Evolutionary conservation across 305 asterid genomes (phyloP), one percentile per base, ranked within the genome.

Genomic region (Fraxinus ornus): DNA sequence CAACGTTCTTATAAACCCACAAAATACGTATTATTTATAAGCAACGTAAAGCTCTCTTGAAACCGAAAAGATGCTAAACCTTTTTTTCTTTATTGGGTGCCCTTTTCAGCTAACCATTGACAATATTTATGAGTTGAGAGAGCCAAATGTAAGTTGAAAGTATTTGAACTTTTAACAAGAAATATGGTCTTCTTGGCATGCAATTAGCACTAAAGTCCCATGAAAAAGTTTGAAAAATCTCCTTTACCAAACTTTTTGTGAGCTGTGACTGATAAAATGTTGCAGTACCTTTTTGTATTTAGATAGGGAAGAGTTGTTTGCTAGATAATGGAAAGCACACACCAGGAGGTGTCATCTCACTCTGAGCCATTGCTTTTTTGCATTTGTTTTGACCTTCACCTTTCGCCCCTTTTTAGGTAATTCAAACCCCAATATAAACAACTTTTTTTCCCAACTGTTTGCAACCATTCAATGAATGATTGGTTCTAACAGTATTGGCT

Each of bases 341-440:
- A 82, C 78, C 81, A 87, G 73, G 73, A 39, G 2, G 5, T 36
- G 83, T 80, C 81, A 75, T 79, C 32, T 76, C 83, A 82, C 37
- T 71, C 79, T 76, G 72, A 77, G 13, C 80, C 33, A 55, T 19
- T 55, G 26, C 10, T 6, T 19, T 49, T 55, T 55, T 55, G 66
- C 66, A 75, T 90, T 88, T 78, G 86, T 83, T 88, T 94, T 89
- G 95, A 90, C 93, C 93, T 91, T 83, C 83, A 82, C 80, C 97
- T 94, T 94, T 94, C 98, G 90, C 87, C 97, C 90, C 97, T 94
- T 94, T 94, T 92, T 87, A 93, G 92, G 98, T 79, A 39, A 66
- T 76, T 78, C 84, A 80, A 87, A 84, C 55, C 84, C 77, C 70
- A 68, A 78, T 64, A 66, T 17, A 72, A 17, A 5, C 52, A 78